Evolutionary conservation across 2,329 filamentous ascomycete genomes (phyloP), one percentile per base, ranked within the genome.

Genomic region (Beauveria sp.): DNA sequence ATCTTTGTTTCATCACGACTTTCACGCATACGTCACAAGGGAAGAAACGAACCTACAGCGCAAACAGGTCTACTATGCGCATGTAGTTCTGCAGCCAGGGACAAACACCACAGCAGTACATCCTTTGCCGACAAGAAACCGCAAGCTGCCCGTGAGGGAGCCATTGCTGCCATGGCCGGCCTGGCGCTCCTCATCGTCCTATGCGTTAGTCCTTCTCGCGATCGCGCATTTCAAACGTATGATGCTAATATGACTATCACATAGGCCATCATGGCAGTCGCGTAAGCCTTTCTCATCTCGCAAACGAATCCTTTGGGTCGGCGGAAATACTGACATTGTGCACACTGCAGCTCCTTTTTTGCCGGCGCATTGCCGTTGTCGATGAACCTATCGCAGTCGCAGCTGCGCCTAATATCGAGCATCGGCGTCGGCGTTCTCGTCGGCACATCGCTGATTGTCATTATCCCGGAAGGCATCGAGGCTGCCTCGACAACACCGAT

Each of bases 381-480:
- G 62, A 90, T 99, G 79, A 85, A 88, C 61, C 83, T 99, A 28
- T 93, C 92, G 34, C 86, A 89, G 63, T 90, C 91, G 48, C 91
- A 96, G 73, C 79, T 97, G 61, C 88, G 93, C 70, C 79, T 96
- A 55, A 90, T 97, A 71, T 96, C 93, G 24, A 92, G 92, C 61
- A 84, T 97, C 71, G 94, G 94, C 58, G 91, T 96, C 73, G 94
- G 94, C 50, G 89, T 99, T 56, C 80, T 99, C 9, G 92, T 99
- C 18, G 94, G 94, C 41, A 97, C 94, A 30, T 93, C 93, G 1
- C 82, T 99, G 65, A 93, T 97, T 65, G 92, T 99, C 37, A 97
- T 99, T 70, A 96, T 99, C 69, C 94, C 94, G 1, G 94, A 99
- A 74, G 94, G 94, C 43, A 88, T 97, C 63, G 92, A 97, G 71